These are phyloP conservation scores for Oryza meyeriana DNA, from an alignment of 176 grass and related monocot species.

Conservation along the genomic window DNA sequence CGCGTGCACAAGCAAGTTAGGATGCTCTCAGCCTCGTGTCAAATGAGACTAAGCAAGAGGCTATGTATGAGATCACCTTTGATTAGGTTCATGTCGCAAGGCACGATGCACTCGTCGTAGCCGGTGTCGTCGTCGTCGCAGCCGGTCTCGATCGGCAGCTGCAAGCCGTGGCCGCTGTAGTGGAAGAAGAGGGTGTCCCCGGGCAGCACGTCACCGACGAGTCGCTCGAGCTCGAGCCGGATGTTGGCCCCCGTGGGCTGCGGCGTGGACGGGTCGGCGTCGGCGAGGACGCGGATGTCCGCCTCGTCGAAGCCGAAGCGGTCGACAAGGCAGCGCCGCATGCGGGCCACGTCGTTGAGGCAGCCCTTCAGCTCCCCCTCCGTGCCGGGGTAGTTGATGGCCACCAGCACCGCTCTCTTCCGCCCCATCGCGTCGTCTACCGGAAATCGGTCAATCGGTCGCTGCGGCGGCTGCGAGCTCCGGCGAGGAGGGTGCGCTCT, in stretches of 20 bases:
- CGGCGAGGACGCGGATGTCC: conserved; percentile 70
- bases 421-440: conserved; percentile 60
- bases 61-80: conserved; percentile 35
- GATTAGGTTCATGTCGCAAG: conserved; percentile 86
- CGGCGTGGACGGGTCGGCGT: conserved; percentile 48
- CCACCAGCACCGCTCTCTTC: conserved; percentile 82
- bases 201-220: conserved; percentile 47
- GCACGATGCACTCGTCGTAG: conserved; percentile 92
- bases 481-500: no score
- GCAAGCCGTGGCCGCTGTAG: conserved; percentile 82
- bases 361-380: conserved; percentile 96
- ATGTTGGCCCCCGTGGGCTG: conserved; percentile 48
- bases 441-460: no score
- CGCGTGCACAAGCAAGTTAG: no score
- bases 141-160: conserved; percentile 76
- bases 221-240: conserved; percentile 50
- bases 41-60: neutral
- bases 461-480: no score
- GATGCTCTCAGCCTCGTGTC: neutral
- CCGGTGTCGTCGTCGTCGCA: conserved; percentile 82
- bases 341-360: conserved; percentile 91
- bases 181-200: conserved; percentile 88
- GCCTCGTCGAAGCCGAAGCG: conserved; percentile 71
- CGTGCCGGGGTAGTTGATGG: conserved; percentile 90
- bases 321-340: conserved; percentile 65